Evolutionary conservation across 352 stramenopile genomes (phyloP).

Genomic region (Phytophthora pinifolia): DNA sequence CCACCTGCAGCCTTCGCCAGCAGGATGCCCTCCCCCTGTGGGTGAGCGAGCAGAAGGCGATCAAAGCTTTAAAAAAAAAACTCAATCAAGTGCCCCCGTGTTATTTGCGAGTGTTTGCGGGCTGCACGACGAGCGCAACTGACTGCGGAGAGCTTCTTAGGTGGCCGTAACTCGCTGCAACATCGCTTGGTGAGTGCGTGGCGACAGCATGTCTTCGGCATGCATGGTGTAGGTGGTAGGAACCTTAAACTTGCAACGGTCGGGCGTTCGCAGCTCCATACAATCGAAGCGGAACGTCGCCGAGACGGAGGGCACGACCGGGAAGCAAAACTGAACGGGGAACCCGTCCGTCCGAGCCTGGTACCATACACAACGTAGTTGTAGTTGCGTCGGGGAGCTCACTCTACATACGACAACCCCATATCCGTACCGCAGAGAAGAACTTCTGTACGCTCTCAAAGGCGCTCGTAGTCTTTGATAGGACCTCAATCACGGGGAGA

Average conservation of each 20-base stretch:
- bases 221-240: slow-evolving; percentile 35
- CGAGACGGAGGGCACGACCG: slow-evolving; percentile 58
- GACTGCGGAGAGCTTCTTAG: slow-evolving; percentile 17
- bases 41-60: no score
- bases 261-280: slow-evolving; percentile 46
- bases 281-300: slow-evolving; percentile 59
- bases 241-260: slow-evolving; percentile 31
- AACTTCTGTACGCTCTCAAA: slow-evolving; percentile 69
- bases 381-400: neutral
- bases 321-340: slow-evolving; percentile 72
- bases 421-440: slow-evolving; percentile 49
- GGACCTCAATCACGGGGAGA: slow-evolving; percentile 63
- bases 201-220: slow-evolving; percentile 50
- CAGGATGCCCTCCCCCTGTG: no score
- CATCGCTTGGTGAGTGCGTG: slow-evolving; percentile 58
- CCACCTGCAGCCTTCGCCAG: no score
- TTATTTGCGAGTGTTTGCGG: slow-evolving; percentile 1
- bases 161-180: slow-evolving; percentile 55
- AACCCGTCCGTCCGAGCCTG: slow-evolving; percentile 56
- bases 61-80: no score
- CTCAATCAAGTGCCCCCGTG: no score
- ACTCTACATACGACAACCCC: neutral
- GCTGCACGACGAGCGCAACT: neutral
- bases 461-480: slow-evolving; percentile 62
- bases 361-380: neutral